Conservation (phyloP, 495 filamentous ascomycete genomes). For the Friedmanniomyces endolithicus region DNA sequence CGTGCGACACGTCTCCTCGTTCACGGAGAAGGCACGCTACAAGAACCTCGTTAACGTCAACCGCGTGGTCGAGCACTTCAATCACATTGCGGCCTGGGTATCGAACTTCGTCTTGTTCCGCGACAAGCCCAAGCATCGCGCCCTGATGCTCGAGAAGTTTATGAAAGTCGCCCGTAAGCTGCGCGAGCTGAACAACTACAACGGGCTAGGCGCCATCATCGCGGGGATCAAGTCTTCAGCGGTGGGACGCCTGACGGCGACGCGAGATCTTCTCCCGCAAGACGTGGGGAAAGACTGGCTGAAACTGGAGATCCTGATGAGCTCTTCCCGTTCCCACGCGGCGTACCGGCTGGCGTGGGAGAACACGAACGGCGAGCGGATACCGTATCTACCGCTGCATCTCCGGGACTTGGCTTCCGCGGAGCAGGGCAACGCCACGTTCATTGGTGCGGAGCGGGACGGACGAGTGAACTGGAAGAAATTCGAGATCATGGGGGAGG, state of each 20-base stretch:
- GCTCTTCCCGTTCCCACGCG: constrained; percentile 77
- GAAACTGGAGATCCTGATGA: constrained; percentile 82
- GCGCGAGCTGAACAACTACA: constrained; percentile 91
- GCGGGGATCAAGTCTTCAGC: constrained; percentile 84
- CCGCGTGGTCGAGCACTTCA: constrained; percentile 91
- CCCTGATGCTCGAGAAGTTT: constrained; percentile 80
- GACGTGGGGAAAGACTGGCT: constrained; percentile 69
- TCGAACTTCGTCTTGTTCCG: constrained; percentile 82
- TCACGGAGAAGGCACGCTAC: constrained; percentile 1
- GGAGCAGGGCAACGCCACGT: constrained; percentile 83
- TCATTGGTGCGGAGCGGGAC: constrained; percentile 48
- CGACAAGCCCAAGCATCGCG: constrained; percentile 92
- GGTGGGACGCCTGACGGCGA: constrained; percentile 74
- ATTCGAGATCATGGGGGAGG: constrained; percentile 90
- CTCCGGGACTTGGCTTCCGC: constrained; percentile 79
- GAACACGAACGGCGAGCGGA: constrained; percentile 77
- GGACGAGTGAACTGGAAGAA: constrained; percentile 79
- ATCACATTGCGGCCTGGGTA: constrained; percentile 85
- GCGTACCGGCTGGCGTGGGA: constrained; percentile 94
- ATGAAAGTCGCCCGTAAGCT: constrained; percentile 57
- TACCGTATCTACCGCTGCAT: constrained; percentile 90
- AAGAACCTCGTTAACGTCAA: constrained; percentile 68
- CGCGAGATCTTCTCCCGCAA: constrained; percentile 59
- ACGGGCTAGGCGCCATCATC: constrained; percentile 80
- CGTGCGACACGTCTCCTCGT: constrained; percentile 65